These are phyloP conservation scores for Haematococcus lacustris DNA, from an alignment of 139 green algal genomes.

Conservation along the genomic window DNA sequence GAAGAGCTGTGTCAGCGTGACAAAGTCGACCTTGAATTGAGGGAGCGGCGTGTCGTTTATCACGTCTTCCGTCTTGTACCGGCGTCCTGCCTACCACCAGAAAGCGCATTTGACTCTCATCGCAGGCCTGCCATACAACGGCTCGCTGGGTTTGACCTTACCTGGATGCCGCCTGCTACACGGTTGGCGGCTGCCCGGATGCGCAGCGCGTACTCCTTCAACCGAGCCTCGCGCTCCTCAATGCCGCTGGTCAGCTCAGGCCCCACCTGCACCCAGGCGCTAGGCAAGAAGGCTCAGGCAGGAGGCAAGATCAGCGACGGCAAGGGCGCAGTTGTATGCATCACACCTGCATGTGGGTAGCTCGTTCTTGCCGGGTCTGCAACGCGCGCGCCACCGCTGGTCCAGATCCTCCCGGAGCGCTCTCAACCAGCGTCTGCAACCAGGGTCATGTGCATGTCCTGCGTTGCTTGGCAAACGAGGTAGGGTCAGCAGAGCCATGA, in stretches of 20 bases:
- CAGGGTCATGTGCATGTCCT: neutral
- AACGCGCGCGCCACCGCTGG: conserved; percentile 18
- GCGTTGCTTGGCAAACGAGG: neutral
- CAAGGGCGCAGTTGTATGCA: too few species aligned
- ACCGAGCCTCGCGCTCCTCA: conserved; percentile 37
- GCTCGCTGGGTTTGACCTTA: neutral
- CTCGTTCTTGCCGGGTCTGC: conserved; percentile 21
- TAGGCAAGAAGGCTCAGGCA: too few species aligned
- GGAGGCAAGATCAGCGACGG: too few species aligned
- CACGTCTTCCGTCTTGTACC: conserved; percentile 43
- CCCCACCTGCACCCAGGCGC: too few species aligned
- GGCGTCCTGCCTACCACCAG: conserved; percentile 8
- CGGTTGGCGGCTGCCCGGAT: conserved; percentile 25
- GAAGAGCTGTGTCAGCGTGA: neutral
- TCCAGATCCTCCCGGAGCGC: conserved; percentile 16
- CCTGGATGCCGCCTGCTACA: conserved; percentile 17
- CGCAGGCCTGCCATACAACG: neutral
- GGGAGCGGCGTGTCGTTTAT: conserved; percentile 49
- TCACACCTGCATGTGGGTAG: conserved; percentile 22
- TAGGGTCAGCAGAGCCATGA: neutral
- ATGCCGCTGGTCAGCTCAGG: conserved; percentile 24
- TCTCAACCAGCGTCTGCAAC: conserved; percentile 20
- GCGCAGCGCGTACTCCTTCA: conserved; percentile 37
- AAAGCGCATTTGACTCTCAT: conserved; percentile 2
- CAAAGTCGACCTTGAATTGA: conserved; percentile 32